These are phyloP conservation scores for Canavalia ensiformis DNA, from an alignment of 306 rosid species.

Conservation along the genomic window DNA sequence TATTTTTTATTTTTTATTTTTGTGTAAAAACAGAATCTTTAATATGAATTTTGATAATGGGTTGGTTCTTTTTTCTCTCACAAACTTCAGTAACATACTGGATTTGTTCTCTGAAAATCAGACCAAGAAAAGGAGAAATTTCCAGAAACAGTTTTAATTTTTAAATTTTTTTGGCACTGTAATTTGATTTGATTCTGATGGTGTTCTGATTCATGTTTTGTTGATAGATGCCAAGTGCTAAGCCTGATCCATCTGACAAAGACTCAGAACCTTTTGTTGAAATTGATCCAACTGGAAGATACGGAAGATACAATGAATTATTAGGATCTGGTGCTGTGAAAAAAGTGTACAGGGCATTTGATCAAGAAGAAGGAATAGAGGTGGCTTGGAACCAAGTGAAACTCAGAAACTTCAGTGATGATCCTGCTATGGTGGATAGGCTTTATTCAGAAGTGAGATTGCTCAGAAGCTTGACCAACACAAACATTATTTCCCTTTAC, in stretches of 20 bases:
- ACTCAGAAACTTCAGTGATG: constrained; percentile 68
- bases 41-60: constrained; percentile 8
- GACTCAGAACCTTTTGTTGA: constrained; percentile 80
- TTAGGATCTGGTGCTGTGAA: constrained; percentile 80
- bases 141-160: neutral
- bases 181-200: neutral
- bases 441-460: constrained; percentile 82
- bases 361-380: constrained; percentile 86
- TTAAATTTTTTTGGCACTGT: neutral
- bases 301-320: constrained; percentile 75
- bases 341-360: constrained; percentile 85
- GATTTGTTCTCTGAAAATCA: neutral
- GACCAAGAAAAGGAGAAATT: constrained; percentile 14
- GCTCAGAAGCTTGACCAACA: constrained; percentile 63
- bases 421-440: constrained; percentile 75
- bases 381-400: constrained; percentile 97
- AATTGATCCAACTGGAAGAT: constrained; percentile 67
- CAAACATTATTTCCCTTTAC: constrained; percentile 72
- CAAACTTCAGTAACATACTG: neutral
- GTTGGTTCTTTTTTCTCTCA: neutral
- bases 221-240: constrained; percentile 62
- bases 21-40: neutral
- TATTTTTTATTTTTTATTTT: neutral
- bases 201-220: constrained; percentile 6
- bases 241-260: constrained; percentile 49